Evolutionary conservation across 164 flowering plant species (phyloP).

Genomic region (Paratinospora sagittata): DNA sequence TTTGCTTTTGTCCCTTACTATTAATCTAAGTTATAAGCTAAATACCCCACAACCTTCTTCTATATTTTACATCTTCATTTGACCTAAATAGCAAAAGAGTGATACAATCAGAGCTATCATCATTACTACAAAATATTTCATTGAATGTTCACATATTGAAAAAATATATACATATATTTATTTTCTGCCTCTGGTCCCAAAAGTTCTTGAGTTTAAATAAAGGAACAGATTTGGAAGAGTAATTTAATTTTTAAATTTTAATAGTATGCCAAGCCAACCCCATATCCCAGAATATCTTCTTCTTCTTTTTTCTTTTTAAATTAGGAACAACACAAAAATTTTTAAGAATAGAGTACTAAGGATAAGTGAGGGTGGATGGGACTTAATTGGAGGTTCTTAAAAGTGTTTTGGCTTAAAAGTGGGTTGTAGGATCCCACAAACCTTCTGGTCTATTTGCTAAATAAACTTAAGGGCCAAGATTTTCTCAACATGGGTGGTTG

Average conservation of each 20-base stretch:
- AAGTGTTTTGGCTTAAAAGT: background rate
- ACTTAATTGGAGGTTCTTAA: no score
- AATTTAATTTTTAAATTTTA: background rate
- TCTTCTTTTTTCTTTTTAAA: background rate
- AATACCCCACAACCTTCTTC: no score
- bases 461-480: background rate
- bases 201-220: background rate
- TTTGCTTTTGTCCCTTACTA: no score
- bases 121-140: no score
- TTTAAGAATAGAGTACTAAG: no score
- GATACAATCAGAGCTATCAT: no score
- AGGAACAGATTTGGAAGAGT: background rate
- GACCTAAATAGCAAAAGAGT: no score
- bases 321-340: background rate
- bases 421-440: background rate
- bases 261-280: background rate
- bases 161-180: no score
- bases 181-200: background rate
- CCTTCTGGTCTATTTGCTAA: background rate
- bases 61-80: no score
- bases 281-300: background rate
- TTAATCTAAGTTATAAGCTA: no score
- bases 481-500: background rate
- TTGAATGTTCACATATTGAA: no score
- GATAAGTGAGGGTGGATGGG: no score